Evolutionary conservation across 768 basidiomycete genomes (phyloP).

Genomic region (Naganishia kalamii): DNA sequence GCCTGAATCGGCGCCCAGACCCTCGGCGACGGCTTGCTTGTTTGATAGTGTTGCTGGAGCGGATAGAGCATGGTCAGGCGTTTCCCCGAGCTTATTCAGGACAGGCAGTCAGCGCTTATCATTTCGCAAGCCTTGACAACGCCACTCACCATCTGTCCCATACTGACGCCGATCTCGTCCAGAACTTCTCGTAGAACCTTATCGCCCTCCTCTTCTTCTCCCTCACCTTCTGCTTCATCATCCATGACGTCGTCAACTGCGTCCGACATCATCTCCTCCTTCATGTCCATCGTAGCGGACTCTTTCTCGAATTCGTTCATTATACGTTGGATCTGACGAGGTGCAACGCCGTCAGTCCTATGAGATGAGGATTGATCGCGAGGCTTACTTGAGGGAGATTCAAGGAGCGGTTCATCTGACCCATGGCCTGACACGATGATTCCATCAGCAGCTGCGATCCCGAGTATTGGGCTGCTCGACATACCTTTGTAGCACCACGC

Average conservation of each 20-base stretch:
- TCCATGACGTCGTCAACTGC: conserved; percentile 97
- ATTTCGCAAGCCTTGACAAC: neutral
- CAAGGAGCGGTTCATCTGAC: conserved; percentile 89
- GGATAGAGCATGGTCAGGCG: conserved; percentile 63
- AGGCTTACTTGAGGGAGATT: conserved; percentile 63
- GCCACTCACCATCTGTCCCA: conserved; percentile 64
- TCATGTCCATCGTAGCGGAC: conserved; percentile 99
- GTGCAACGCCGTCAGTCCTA: neutral
- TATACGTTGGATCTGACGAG: conserved; percentile 72
- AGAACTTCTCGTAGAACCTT: conserved; percentile 91
- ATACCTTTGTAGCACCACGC: conserved; percentile 90
- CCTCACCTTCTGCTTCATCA: conserved; percentile 65
- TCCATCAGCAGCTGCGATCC: neutral
- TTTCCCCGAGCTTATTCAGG: conserved; percentile 64
- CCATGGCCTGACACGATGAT: conserved; percentile 70
- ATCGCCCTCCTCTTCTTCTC: conserved; percentile 93
- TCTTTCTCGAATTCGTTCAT: conserved; percentile 99
- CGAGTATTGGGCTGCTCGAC: neutral
- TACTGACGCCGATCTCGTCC: conserved; percentile 89
- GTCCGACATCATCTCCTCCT: conserved; percentile 99
- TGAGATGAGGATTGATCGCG: neutral
- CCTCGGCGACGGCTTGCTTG: conserved; percentile 72
- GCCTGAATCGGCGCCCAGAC: conserved; percentile 47
- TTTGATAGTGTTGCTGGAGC: conserved; percentile 58
- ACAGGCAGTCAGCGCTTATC: neutral